phyloP scores from a whole-genome alignment of 768 basidiomycete genomes.

The Hemileccinum impolitum region DNA sequence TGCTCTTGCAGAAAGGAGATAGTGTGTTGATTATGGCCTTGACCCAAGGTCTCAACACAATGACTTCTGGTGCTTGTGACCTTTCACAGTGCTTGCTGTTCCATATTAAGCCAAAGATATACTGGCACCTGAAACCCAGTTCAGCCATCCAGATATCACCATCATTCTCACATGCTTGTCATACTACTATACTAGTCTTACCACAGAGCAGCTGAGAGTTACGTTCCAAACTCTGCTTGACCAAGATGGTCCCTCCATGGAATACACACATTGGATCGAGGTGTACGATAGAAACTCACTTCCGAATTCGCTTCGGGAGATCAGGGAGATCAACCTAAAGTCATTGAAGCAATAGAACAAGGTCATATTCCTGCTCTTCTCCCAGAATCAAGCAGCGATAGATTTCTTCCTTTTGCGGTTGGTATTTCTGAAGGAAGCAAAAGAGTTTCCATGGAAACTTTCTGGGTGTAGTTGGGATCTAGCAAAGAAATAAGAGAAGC shows the following conservation, averaged over 20 bases:
- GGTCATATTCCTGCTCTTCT: background rate
- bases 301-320: background rate
- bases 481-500: too few species aligned
- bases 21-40: slow-evolving; percentile 34
- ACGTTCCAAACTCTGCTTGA: background rate
- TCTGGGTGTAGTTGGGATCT: background rate
- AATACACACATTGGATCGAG: background rate
- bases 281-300: background rate
- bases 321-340: background rate
- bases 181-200: background rate
- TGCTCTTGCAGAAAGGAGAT: slow-evolving; percentile 27
- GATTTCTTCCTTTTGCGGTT: slow-evolving; percentile 22
- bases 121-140: slow-evolving; percentile 30
- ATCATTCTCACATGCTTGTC: slow-evolving; percentile 26
- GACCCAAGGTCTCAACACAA: background rate
- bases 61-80: too few species aligned
- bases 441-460: background rate
- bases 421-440: background rate
- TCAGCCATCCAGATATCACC: slow-evolving; percentile 35
- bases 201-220: background rate
- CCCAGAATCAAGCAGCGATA: background rate
- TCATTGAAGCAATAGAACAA: background rate
- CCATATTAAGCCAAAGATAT: slow-evolving; percentile 36
- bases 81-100: slow-evolving; percentile 26
- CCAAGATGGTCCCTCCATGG: background rate